Evolutionary conservation across 176 grass and related monocot species (phyloP), one percentile per base, ranked within the genome.

Genomic region (Oryza glumipatula): DNA sequence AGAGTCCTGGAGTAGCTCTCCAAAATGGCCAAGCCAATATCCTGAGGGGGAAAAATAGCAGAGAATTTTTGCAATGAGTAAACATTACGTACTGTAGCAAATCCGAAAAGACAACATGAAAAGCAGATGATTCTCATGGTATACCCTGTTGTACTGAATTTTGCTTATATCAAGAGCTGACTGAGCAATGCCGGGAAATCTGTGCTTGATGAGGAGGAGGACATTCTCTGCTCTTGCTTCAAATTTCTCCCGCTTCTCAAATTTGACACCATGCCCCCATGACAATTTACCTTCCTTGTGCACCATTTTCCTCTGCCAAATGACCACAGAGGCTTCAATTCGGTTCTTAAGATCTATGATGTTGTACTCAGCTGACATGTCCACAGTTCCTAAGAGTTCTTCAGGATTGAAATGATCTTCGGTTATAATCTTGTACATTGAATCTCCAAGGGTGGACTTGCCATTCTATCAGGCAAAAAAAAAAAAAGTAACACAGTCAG

Each of bases 1-100:
- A 96, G 74, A 35, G 92, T 75, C 72, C 94, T 96, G 2, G 91
- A 93, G 88, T 96, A 96, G 74, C 91, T 96, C 77, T 96, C 94
- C 81, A 96, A 68, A 64, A 96, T 89, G 21, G 91, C 90, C 83
- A 73, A 86, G 51, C 94, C 94, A 88, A 96, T 80, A 86, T 96
- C 94, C 91, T 93, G 73, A 19, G 48, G 23, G 44, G 21, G 70
- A 17, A 77, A 9, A 77, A 4, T 44, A 3, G 24, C 74, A 77
- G 7, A 67, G 4, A 66, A 70, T 23, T 52, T 8, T 51, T 68
- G 63, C 3, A 4, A 24, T 48, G 26, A 79, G 38, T 19, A 79
- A 49, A 48, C 21, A 74, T 67, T 67, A 73, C 10, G 39, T 1
- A 76, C 64, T 33, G 64, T 64, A 76, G 71, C 19, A 68, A 48